phyloP scores from a whole-genome alignment of 2,329 filamentous ascomycete species.

The Gnomoniopsis sp. region DNA sequence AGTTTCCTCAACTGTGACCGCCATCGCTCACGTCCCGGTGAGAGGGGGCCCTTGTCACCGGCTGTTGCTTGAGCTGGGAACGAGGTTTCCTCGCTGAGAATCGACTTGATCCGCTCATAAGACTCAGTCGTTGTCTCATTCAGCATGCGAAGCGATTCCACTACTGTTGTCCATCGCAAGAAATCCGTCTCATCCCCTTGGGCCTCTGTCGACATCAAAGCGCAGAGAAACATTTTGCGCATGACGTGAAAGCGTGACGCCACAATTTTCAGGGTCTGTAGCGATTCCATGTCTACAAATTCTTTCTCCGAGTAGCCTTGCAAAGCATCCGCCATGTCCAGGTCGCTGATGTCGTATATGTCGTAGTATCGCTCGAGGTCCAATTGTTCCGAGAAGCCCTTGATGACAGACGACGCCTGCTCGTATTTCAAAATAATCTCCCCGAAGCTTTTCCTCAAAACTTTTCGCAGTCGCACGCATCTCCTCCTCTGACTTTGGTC shows the following conservation, averaged over 20 bases:
- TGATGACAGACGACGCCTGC: constrained; percentile 65
- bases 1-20: constrained; percentile 85
- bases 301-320: constrained; percentile 61
- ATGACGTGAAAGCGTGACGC: constrained; percentile 77
- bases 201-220: constrained; percentile 82
- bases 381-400: constrained; percentile 70
- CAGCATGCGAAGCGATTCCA: constrained; percentile 69
- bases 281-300: constrained; percentile 72
- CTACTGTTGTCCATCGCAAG: constrained; percentile 71
- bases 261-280: constrained; percentile 76
- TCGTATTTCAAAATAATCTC: constrained; percentile 70
- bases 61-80: constrained; percentile 49
- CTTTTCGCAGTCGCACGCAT: constrained; percentile 75
- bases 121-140: constrained; percentile 59
- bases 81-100: constrained; percentile 75
- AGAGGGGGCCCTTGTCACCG: constrained; percentile 58
- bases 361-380: constrained; percentile 93
- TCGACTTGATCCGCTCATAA: constrained; percentile 62
- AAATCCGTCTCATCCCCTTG: constrained; percentile 76
- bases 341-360: constrained; percentile 74
- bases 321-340: constrained; percentile 69
- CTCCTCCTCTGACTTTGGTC: constrained; percentile 74
- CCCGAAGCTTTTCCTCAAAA: constrained; percentile 67
- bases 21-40: constrained; percentile 77
- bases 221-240: constrained; percentile 82